A percentile compares a stretch with the other conserved stretches of the same genome.
phyloP scores from a whole-genome alignment of 2,329 filamentous ascomycete genomes.

The Exophiala oligosperma region DNA sequence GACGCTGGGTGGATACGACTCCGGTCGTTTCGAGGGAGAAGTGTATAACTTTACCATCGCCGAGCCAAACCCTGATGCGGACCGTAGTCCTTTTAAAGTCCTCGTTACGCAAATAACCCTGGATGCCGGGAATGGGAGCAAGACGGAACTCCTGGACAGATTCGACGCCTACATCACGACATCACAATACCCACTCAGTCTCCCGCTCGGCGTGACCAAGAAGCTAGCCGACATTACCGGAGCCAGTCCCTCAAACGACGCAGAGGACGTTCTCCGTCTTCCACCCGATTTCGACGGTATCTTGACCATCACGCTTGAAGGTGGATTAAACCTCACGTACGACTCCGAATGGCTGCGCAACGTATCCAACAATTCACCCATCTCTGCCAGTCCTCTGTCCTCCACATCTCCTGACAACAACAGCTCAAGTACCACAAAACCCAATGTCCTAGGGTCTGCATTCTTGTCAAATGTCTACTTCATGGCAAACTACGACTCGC shows the following conservation, averaged over 20 bases:
- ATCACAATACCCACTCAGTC: conserved; percentile 42
- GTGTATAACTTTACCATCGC: conserved; percentile 30
- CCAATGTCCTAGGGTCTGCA: conserved; percentile 38
- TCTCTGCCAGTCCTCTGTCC: conserved; percentile 20
- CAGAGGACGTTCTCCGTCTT: conserved; percentile 36
- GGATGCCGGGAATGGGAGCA: conserved; percentile 26
- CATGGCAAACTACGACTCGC: conserved; percentile 44
- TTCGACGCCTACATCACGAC: conserved; percentile 46
- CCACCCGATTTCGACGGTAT: conserved; percentile 39
- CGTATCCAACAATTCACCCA: conserved; percentile 28
- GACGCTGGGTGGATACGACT: conserved; percentile 47
- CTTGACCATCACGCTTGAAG: conserved; percentile 41
- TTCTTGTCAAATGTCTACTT: conserved; percentile 47
- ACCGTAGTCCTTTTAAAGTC: conserved; percentile 38
- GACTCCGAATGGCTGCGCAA: conserved; percentile 40
- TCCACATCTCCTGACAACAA: conserved; percentile 31
- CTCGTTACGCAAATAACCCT: conserved; percentile 42
- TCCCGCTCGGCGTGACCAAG: conserved; percentile 42
- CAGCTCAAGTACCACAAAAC: conserved; percentile 22
- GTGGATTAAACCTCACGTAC: conserved; percentile 42
- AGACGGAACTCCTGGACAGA: conserved; percentile 30
- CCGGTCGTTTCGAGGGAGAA: conserved; percentile 41
- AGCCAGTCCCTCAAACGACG: conserved; percentile 26
- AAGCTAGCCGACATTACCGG: conserved; percentile 40
- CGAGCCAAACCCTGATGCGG: conserved; percentile 33